Conservation (phyloP, 495 filamentous ascomycete genomes). For the Aspergillus hancockii region DNA sequence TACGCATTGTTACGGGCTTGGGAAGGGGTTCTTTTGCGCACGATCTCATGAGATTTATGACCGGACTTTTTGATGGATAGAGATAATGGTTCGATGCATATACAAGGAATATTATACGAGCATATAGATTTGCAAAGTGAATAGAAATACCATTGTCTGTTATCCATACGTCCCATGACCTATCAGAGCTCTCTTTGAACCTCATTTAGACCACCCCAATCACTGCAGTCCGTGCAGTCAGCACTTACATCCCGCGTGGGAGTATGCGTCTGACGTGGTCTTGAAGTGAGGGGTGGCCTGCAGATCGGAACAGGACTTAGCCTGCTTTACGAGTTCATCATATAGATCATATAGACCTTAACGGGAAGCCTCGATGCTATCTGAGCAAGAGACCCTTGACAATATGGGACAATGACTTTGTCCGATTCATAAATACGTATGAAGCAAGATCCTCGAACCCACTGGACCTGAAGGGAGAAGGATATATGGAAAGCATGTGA, state of each 20-base stretch:
- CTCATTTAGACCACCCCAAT: constrained; percentile 29
- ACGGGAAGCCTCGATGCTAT: background rate
- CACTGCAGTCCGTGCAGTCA: constrained; percentile 6
- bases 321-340: constrained; percentile 38
- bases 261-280: constrained; percentile 35
- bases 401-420: background rate
- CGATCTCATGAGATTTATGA: constrained; percentile 23
- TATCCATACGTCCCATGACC: constrained; percentile 12
- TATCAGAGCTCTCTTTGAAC: constrained; percentile 55
- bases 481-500: constrained; percentile 1
- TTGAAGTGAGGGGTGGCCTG: constrained; percentile 7
- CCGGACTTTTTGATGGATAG: constrained; percentile 9
- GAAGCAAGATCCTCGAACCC: no score
- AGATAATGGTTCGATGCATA: constrained; percentile 16
- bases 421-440: no score
- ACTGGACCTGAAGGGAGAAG: background rate
- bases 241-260: constrained; percentile 36
- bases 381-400: background rate
- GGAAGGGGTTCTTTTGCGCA: constrained; percentile 10
- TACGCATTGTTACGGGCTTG: constrained; percentile 2
- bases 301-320: constrained; percentile 22
- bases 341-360: constrained; percentile 19
- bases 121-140: constrained; percentile 15
- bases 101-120: constrained; percentile 5
- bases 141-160: background rate